A percentile compares a stretch with the other conserved stretches of the same genome.
These are phyloP conservation scores for Naematelia aurantialba DNA, from an alignment of 768 basidiomycete genomes.

Conservation along the genomic window DNA sequence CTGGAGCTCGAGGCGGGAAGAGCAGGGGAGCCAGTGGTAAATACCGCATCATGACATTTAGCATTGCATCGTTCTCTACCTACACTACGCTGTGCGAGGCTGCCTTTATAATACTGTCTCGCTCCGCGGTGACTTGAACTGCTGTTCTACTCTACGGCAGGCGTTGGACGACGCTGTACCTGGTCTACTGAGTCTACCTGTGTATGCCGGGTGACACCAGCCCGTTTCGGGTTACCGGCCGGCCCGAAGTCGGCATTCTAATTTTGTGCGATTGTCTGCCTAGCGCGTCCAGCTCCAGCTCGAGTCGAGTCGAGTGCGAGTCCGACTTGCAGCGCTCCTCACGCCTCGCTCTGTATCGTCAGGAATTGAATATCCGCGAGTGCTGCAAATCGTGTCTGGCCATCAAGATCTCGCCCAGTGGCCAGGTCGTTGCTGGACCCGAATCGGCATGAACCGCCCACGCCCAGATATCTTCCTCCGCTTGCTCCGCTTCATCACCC, in stretches of 20 bases:
- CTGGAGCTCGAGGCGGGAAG: neutral
- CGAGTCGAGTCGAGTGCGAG: no score
- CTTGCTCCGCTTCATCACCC: neutral
- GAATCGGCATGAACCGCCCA: constrained; percentile 45
- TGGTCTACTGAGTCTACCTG: no score
- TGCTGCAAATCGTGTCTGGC: constrained; percentile 90
- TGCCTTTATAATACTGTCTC: no score
- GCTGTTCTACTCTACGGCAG: no score
- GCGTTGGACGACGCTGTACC: no score
- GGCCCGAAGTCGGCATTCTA: no score
- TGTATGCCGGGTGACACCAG: no score
- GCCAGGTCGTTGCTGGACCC: constrained; percentile 89
- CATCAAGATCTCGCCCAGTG: constrained; percentile 85
- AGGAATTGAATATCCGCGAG: constrained; percentile 85
- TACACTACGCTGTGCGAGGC: neutral
- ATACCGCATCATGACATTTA: neutral
- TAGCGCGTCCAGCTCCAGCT: no score
- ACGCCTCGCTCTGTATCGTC: neutral
- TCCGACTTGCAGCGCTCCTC: no score
- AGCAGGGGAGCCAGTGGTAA: neutral
- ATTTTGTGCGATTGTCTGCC: no score
- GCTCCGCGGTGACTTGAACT: no score
- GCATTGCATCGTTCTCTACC: neutral
- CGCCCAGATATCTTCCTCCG: constrained; percentile 23
- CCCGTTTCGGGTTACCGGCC: no score